Percentiles rank a stretch among this genome's conserved stretches.
These are phyloP conservation scores for Tetrastigma voinierianum DNA, from an alignment of 164 flowering plant species.

Conservation along the genomic window DNA sequence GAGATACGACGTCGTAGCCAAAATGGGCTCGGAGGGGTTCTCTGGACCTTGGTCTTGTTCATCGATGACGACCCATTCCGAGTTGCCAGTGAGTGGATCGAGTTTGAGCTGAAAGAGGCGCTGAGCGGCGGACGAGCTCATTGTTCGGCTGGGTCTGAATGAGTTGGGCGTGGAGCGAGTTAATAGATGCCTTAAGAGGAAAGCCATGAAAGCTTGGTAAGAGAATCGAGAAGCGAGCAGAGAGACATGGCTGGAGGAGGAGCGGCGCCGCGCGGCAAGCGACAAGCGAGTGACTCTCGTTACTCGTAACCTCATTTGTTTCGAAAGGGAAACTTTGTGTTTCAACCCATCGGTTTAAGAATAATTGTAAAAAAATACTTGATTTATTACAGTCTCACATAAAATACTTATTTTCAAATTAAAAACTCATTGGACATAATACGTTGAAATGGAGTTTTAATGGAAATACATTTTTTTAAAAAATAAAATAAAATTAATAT, in stretches of 20 bases:
- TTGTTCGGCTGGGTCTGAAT: conserved; percentile 22
- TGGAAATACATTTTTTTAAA: too few species aligned
- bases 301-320: too few species aligned
- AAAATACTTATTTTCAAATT: too few species aligned
- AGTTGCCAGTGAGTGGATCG: conserved; percentile 58
- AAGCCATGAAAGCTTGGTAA: conserved; percentile 15
- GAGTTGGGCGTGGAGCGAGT: conserved; percentile 9
- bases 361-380: too few species aligned
- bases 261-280: not conserved
- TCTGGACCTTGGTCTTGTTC: conserved; percentile 31
- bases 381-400: too few species aligned
- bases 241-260: too few species aligned
- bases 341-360: too few species aligned
- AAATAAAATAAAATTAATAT: too few species aligned
- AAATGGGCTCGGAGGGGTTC: conserved; percentile 23
- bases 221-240: conserved; percentile 18
- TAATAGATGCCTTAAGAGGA: not conserved
- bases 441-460: too few species aligned
- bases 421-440: too few species aligned
- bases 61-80: conserved; percentile 65
- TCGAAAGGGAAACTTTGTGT: too few species aligned
- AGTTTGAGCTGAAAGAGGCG: conserved; percentile 55
- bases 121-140: conserved; percentile 38
- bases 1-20: conserved; percentile 75
- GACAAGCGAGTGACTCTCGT: too few species aligned